These are phyloP conservation scores for Phaeotremella skinneri DNA, from an alignment of 768 basidiomycete genomes.

Conservation along the genomic window DNA sequence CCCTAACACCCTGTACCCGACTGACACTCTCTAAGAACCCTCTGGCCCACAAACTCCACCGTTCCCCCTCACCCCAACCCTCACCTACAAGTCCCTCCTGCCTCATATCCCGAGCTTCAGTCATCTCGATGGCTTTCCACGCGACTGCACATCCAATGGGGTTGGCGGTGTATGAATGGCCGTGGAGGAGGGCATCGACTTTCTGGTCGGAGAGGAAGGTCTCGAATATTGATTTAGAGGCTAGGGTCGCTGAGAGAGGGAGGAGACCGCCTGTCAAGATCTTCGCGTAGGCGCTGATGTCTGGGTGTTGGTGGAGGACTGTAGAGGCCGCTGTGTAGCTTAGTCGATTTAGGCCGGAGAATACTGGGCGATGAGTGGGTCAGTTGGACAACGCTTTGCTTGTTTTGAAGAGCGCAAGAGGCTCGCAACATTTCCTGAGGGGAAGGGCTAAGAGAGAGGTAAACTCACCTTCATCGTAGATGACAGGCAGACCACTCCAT, in stretches of 20 bases:
- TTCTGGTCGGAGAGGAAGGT: constrained; percentile 75
- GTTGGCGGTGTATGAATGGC: constrained; percentile 94
- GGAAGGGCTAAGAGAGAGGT: not conserved
- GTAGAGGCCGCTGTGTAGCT: constrained; percentile 63
- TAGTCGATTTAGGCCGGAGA: constrained; percentile 84
- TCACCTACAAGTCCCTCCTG: constrained; percentile 49
- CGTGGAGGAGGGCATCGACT: constrained; percentile 82
- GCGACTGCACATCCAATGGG: constrained; percentile 91
- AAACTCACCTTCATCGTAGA: constrained; percentile 72
- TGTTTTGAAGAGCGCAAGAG: too few relatives aligned
- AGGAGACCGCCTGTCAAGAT: constrained; percentile 88
- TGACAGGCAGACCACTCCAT: constrained; percentile 77
- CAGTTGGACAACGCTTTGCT: too few relatives aligned
- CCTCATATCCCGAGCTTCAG: constrained; percentile 57
- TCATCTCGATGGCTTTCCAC: constrained; percentile 67
- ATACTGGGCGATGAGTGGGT: constrained; percentile 57
- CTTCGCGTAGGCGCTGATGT: constrained; percentile 89
- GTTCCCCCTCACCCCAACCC: constrained; percentile 57
- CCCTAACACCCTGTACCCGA: constrained; percentile 58
- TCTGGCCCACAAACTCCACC: constrained; percentile 89
- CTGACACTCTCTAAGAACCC: constrained; percentile 68
- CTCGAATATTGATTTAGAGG: constrained; percentile 72
- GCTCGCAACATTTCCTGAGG: not conserved
- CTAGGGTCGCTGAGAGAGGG: constrained; percentile 80
- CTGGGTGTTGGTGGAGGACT: constrained; percentile 70